Conservation (phyloP, 1,284 basidiomycete species). For the Hemileia vastatrix region DNA sequence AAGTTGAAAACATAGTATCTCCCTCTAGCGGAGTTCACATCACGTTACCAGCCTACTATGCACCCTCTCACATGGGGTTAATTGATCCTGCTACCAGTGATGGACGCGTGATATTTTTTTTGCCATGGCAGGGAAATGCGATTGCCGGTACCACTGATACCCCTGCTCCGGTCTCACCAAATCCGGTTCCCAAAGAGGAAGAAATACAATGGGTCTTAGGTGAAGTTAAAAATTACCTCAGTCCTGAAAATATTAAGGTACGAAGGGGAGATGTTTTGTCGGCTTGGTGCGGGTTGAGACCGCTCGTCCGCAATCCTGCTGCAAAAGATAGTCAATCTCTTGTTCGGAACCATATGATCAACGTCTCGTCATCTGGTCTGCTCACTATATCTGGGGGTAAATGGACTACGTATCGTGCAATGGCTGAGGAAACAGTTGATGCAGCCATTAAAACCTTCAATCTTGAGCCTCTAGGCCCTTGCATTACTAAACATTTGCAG, state of each 20-base stretch:
- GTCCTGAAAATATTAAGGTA: slow-evolving; percentile 85
- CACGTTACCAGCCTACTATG: slow-evolving; percentile 93
- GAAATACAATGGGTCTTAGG: slow-evolving; percentile 95
- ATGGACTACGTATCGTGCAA: slow-evolving; percentile 94
- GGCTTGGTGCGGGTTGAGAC: slow-evolving; percentile 86
- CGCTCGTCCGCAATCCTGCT: slow-evolving; percentile 74
- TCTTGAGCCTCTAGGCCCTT: slow-evolving; percentile 53
- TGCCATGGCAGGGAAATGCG: slow-evolving; percentile 96
- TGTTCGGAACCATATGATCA: slow-evolving; percentile 89
- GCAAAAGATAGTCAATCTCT: slow-evolving; percentile 74
- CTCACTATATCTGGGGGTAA: slow-evolving; percentile 95
- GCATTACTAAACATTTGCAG: slow-evolving; percentile 69
- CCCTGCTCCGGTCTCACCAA: slow-evolving; percentile 62
- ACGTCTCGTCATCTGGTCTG: slow-evolving; percentile 68
- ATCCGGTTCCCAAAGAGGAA: slow-evolving; percentile 78
- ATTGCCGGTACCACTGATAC: slow-evolving; percentile 95
- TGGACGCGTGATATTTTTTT: slow-evolving; percentile 95
- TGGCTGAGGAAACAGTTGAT: slow-evolving; percentile 94
- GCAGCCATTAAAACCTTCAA: slow-evolving; percentile 69
- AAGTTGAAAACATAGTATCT: slow-evolving; percentile 75
- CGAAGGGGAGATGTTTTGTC: slow-evolving; percentile 91
- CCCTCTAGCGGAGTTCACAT: slow-evolving; percentile 91
- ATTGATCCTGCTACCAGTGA: slow-evolving; percentile 92
- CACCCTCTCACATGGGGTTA: slow-evolving; percentile 86
- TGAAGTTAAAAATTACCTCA: slow-evolving; percentile 78